Conservation (phyloP, 805 yeast species). For the Nematodospora valgi region DNA sequence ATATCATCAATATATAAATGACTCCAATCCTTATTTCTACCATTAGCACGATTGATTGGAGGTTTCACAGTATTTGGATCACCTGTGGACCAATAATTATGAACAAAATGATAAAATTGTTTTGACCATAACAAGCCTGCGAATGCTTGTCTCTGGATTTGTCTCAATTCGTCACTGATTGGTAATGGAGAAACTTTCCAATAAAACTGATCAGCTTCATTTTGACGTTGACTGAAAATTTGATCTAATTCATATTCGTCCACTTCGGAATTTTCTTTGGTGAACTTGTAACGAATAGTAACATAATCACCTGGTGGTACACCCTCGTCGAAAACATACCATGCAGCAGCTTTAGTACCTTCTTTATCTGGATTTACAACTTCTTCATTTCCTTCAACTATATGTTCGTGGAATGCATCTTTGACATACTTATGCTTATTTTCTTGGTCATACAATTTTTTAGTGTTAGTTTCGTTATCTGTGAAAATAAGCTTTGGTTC, state of each 20-base stretch:
- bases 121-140: conserved; percentile 93
- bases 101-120: conserved; percentile 84
- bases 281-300: conserved; percentile 73
- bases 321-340: conserved; percentile 75
- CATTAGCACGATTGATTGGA: conserved; percentile 73
- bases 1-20: conserved; percentile 86
- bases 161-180: conserved; percentile 71
- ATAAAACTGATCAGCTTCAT: conserved; percentile 90
- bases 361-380: conserved; percentile 65
- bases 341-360: conserved; percentile 86
- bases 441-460: conserved; percentile 60
- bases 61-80: conserved; percentile 77
- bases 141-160: conserved; percentile 88
- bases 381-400: conserved; percentile 55
- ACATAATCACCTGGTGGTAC: conserved; percentile 87
- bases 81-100: conserved; percentile 82
- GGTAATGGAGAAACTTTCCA: conserved; percentile 87
- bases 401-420: conserved; percentile 87
- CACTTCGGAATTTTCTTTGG: conserved; percentile 43
- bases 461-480: conserved; percentile 81
- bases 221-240: conserved; percentile 64
- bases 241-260: conserved; percentile 76
- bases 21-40: conserved; percentile 87
- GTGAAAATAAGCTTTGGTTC: conserved; percentile 79
- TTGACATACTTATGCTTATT: conserved; percentile 62